A percentile compares a stretch with the other conserved stretches of the same genome.
These are phyloP conservation scores for Conringia planisiliqua DNA, from an alignment of 345 rosid genomes.

Conservation along the genomic window DNA sequence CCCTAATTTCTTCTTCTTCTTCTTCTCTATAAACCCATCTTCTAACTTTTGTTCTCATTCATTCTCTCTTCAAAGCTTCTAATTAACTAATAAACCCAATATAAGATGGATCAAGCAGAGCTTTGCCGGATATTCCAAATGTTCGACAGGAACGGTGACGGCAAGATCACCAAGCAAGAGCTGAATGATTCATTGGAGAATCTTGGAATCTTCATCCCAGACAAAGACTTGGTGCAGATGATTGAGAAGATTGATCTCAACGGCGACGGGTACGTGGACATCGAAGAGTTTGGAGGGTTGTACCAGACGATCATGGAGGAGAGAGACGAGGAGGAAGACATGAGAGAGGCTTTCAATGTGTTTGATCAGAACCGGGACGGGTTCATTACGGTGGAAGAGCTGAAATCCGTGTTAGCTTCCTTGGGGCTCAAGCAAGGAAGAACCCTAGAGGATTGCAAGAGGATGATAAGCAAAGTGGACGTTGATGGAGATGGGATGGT, in stretches of 20 bases:
- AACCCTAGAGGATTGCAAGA: conserved; percentile 74
- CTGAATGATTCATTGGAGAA: conserved; percentile 64
- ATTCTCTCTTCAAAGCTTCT: background rate
- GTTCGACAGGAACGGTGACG: conserved; percentile 89
- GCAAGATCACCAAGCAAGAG: conserved; percentile 68
- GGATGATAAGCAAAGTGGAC: conserved; percentile 83
- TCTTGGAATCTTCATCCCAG: conserved; percentile 66
- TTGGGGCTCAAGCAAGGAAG: conserved; percentile 86
- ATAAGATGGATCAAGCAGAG: conserved; percentile 60
- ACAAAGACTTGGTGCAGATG: conserved; percentile 63
- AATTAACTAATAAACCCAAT: background rate
- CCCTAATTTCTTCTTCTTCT: conserved; percentile 1
- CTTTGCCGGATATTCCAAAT: conserved; percentile 78
- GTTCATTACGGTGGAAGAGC: conserved; percentile 82
- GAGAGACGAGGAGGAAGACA: conserved; percentile 82
- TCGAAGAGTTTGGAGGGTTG: conserved; percentile 74
- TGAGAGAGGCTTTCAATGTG: conserved; percentile 80
- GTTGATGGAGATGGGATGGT: conserved; percentile 97
- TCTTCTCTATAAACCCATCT: conserved; percentile 26
- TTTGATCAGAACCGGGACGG: conserved; percentile 94
- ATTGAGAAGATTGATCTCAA: conserved; percentile 83
- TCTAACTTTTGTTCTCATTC: conserved; percentile 10
- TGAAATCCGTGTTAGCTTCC: conserved; percentile 76
- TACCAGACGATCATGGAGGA: conserved; percentile 84
- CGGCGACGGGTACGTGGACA: conserved; percentile 83